Evolutionary conservation across 495 filamentous ascomycete genomes (phyloP).

Genomic region (Neurospora cerealis): DNA sequence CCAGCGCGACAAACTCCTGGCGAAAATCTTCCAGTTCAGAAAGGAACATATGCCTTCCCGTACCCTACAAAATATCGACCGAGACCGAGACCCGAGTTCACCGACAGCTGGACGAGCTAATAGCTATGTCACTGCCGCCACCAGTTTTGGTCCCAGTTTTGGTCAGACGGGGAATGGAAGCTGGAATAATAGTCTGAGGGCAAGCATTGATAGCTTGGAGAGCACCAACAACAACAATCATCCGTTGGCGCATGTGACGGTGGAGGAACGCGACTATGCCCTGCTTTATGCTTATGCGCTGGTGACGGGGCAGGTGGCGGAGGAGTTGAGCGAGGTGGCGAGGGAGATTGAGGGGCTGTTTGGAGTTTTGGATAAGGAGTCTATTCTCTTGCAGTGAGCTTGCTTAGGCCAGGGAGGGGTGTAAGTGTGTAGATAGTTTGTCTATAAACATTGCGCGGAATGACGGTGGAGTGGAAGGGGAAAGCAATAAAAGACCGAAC

Average conservation of each 20-base stretch:
- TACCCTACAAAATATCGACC: not conserved
- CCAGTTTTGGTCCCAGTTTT: not conserved
- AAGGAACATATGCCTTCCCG: conserved; percentile 46
- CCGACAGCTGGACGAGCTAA: conserved; percentile 9
- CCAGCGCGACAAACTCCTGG: conserved; percentile 73
- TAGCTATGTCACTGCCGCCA: not conserved
- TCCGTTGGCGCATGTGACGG: conserved; percentile 16
- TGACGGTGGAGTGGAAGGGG: too few species aligned
- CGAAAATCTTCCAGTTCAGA: conserved; percentile 78
- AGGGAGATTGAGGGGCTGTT: conserved; percentile 62
- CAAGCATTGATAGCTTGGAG: conserved; percentile 1
- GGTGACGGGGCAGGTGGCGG: conserved; percentile 56
- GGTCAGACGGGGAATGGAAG: conserved; percentile 2
- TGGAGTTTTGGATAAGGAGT: conserved; percentile 67
- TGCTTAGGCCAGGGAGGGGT: not conserved
- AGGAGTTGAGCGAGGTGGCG: conserved; percentile 60
- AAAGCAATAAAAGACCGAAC: too few species aligned
- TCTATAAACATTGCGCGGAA: too few species aligned
- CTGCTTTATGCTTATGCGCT: conserved; percentile 49
- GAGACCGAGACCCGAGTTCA: conserved; percentile 9
- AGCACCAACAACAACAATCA: not conserved
- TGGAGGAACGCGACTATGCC: conserved; percentile 43
- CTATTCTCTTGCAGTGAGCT: conserved; percentile 51
- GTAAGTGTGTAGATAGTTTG: too few species aligned
- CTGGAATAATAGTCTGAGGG: not conserved